These are phyloP conservation scores for Rhodomyrtus tomentosa DNA, from an alignment of 345 rosid species.

Conservation along the genomic window DNA sequence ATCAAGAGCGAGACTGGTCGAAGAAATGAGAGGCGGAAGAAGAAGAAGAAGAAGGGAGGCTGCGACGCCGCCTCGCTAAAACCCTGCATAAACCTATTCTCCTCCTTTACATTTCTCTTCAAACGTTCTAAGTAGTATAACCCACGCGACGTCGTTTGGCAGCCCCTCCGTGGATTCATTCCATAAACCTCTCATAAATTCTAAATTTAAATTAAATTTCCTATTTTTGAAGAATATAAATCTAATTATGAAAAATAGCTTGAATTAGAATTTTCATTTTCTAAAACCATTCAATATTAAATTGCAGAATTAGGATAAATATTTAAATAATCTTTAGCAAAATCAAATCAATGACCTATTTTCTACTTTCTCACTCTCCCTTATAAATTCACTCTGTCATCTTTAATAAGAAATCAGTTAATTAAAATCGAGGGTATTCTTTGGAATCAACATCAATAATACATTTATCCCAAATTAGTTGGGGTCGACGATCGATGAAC, in stretches of 20 bases:
- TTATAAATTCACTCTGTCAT: not conserved
- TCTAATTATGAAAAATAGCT: not conserved
- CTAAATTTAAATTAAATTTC: not conserved
- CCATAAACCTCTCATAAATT: too few species aligned
- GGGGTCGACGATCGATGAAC: too few species aligned
- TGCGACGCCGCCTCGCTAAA: not conserved
- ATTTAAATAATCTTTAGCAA: not conserved
- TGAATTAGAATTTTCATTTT: not conserved
- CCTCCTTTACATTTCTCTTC: not conserved
- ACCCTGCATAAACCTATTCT: slow-evolving; percentile 10
- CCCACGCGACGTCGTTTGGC: not conserved
- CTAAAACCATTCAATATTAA: not conserved
- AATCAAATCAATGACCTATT: not conserved
- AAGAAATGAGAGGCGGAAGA: not conserved
- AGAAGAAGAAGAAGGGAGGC: not conserved
- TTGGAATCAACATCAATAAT: too few species aligned
- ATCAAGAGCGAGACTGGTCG: not conserved
- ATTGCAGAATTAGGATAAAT: not conserved
- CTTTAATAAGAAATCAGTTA: not conserved
- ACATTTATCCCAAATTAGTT: too few species aligned
- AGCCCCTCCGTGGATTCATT: too few species aligned
- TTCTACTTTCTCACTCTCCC: not conserved
- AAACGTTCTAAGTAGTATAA: not conserved
- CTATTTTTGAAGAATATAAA: not conserved
- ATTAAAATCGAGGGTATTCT: too few species aligned